Conservation (phyloP, 768 basidiomycete genomes). For the Rhodotorula diobovata region DNA sequence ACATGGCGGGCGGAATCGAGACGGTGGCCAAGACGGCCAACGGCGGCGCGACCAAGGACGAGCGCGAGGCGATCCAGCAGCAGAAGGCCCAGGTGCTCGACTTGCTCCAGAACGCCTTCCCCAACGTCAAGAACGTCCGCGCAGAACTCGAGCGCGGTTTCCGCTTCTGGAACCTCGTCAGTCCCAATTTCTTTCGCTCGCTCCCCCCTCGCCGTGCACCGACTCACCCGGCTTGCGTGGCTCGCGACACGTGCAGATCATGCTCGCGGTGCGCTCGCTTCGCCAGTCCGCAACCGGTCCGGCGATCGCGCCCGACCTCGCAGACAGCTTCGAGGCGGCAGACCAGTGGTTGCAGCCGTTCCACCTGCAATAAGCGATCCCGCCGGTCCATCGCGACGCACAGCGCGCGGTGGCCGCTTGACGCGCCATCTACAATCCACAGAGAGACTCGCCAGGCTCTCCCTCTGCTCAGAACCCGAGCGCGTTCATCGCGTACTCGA, state of each 20-base stretch:
- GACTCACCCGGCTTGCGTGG: background rate
- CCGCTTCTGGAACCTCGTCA: constrained; percentile 95
- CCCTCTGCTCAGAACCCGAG: background rate
- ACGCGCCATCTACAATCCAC: background rate
- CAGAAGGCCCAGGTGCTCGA: constrained; percentile 76
- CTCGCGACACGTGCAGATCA: constrained; percentile 63
- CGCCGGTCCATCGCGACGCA: background rate
- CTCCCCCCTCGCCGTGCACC: too few species aligned
- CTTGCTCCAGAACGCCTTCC: constrained; percentile 88
- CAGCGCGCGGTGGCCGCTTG: too few species aligned
- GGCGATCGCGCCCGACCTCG: constrained; percentile 75
- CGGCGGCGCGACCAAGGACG: constrained; percentile 51
- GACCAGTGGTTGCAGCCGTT: constrained; percentile 82
- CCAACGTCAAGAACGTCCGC: constrained; percentile 79
- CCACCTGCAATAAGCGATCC: constrained; percentile 9
- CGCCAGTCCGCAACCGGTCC: constrained; percentile 61
- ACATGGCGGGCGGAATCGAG: constrained; percentile 36
- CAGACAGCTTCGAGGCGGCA: constrained; percentile 92
- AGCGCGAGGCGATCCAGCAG: constrained; percentile 71
- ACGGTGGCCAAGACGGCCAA: constrained; percentile 10
- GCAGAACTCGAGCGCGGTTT: constrained; percentile 91
- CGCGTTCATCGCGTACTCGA: background rate
- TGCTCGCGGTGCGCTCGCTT: constrained; percentile 83
- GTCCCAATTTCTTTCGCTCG: constrained; percentile 46
- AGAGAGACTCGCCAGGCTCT: too few species aligned